A percentile compares a stretch with the other conserved stretches of the same genome.
Evolutionary conservation across 441 rosid genomes (phyloP).

Genomic region (Hypseocharis bilobata): DNA sequence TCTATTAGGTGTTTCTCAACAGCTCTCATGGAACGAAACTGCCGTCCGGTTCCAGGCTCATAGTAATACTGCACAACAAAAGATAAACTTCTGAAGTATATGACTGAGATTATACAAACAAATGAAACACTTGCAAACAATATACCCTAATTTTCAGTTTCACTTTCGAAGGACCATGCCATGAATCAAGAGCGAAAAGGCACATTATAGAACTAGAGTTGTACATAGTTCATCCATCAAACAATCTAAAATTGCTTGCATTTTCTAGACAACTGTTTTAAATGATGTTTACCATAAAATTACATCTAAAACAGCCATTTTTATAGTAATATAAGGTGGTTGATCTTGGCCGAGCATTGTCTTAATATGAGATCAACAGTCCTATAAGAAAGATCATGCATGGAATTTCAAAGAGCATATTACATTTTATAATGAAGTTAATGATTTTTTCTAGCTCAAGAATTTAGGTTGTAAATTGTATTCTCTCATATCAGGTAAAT

Average conservation of each 20-base stretch:
- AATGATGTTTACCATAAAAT: background rate
- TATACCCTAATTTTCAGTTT: background rate
- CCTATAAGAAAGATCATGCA: too few relatives aligned
- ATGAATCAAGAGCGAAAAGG: too few relatives aligned
- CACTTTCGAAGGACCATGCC: background rate
- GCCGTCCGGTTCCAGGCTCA: constrained; percentile 39
- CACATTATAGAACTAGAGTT: too few relatives aligned
- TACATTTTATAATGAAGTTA: background rate
- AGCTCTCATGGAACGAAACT: constrained; percentile 39
- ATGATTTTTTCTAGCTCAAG: background rate
- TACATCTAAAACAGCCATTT: background rate
- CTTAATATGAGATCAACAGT: background rate
- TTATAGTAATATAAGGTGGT: too few relatives aligned
- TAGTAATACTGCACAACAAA: constrained; percentile 31
- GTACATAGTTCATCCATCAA: background rate
- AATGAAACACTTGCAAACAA: background rate
- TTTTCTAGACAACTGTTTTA: too few relatives aligned
- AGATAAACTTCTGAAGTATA: background rate
- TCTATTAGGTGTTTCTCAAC: constrained; percentile 30
- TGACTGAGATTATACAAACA: background rate
- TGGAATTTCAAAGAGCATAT: background rate
- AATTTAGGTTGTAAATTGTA: background rate
- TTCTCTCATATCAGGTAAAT: too few relatives aligned
- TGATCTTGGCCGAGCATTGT: background rate
- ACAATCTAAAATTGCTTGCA: background rate